Percentiles rank a stretch among this genome's conserved stretches.
Conservation (phyloP, 1,139 yeast genomes). For the Arxiozyma slooffiae region DNA sequence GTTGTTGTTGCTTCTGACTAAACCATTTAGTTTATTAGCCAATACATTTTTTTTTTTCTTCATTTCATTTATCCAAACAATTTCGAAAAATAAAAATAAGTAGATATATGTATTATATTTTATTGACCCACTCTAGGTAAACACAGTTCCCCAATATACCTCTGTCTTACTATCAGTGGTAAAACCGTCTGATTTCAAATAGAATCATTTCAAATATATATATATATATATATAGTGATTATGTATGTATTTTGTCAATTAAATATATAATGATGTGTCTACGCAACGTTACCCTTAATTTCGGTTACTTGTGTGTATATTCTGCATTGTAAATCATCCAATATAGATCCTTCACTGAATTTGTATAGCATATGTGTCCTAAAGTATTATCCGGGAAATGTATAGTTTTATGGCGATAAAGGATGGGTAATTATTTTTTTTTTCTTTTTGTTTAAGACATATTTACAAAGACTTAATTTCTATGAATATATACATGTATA, state of each 20-base stretch:
- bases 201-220: not conserved
- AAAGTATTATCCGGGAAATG: too few species aligned
- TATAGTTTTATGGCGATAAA: too few species aligned
- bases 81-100: not conserved
- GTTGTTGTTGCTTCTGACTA: conserved; percentile 36
- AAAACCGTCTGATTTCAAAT: conserved; percentile 12
- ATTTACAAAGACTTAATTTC: not conserved
- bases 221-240: conserved; percentile 2
- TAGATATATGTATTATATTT: conserved; percentile 8
- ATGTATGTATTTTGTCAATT: not conserved
- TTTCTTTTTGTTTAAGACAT: not conserved
- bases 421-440: too few species aligned
- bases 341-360: not conserved
- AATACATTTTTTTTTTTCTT: conserved; percentile 1
- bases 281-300: not conserved
- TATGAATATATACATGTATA: not conserved
- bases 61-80: not conserved
- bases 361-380: not conserved
- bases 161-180: conserved; percentile 34
- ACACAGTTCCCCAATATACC: conserved; percentile 31
- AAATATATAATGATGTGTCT: not conserved
- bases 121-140: conserved; percentile 32
- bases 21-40: conserved; percentile 3
- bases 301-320: too few species aligned
- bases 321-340: too few species aligned